Evolutionary conservation across 768 basidiomycete species (phyloP).

Genomic region (Podaxis rugospora): DNA sequence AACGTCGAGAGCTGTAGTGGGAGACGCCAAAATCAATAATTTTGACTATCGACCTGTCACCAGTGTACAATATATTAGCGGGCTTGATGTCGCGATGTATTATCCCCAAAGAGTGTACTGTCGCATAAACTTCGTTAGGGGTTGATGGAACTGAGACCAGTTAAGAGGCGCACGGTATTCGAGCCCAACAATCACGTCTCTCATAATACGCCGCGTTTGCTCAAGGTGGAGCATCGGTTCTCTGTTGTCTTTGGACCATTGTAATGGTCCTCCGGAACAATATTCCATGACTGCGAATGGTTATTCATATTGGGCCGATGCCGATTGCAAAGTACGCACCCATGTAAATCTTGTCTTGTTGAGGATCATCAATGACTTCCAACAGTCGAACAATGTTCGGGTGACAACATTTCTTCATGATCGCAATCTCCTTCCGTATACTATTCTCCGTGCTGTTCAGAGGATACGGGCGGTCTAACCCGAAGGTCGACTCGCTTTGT

Average conservation of each 20-base stretch:
- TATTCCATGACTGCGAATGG: slow-evolving; percentile 34
- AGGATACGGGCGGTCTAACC: slow-evolving; percentile 19
- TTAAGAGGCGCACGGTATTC: slow-evolving; percentile 35
- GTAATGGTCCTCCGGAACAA: slow-evolving; percentile 36
- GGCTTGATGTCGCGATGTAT: slow-evolving; percentile 91
- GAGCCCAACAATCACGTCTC: slow-evolving; percentile 37
- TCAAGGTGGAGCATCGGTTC: slow-evolving; percentile 29
- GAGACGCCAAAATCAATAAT: slow-evolving; percentile 83
- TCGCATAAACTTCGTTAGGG: neutral
- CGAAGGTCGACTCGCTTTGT: slow-evolving; percentile 16
- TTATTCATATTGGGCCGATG: neutral
- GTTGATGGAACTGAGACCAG: neutral
- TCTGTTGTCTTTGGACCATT: slow-evolving; percentile 29
- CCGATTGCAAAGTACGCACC: slow-evolving; percentile 40
- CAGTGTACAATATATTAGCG: slow-evolving; percentile 72
- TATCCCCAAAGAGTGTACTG: slow-evolving; percentile 48
- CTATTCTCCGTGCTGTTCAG: slow-evolving; percentile 66
- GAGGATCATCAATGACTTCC: slow-evolving; percentile 88
- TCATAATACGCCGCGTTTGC: slow-evolving; percentile 36
- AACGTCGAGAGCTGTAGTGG: slow-evolving; percentile 21
- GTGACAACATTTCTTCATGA: slow-evolving; percentile 86
- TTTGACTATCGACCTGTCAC: slow-evolving; percentile 59
- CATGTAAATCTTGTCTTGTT: slow-evolving; percentile 79
- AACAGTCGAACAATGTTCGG: slow-evolving; percentile 73
- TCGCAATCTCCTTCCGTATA: slow-evolving; percentile 83